phyloP scores from a whole-genome alignment of 371 early-diverging fungal species.

The Circinella umbellata region DNA sequence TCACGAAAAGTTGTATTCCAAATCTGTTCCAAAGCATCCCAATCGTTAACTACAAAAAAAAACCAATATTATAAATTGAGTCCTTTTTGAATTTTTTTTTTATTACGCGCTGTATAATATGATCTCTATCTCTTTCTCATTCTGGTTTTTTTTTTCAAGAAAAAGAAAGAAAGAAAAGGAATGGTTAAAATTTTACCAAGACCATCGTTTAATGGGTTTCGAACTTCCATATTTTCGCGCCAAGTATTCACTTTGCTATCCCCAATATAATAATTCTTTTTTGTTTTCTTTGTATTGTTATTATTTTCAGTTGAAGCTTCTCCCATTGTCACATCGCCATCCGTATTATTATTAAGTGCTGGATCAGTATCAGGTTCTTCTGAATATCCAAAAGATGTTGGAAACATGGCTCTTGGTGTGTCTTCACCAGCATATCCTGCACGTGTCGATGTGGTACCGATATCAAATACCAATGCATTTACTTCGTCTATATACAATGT shows the following conservation, averaged over 20 bases:
- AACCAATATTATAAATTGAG: no score
- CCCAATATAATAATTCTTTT: slow-evolving; percentile 72
- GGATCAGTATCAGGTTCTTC: slow-evolving; percentile 29
- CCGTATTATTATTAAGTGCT: slow-evolving; percentile 14
- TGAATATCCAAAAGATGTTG: slow-evolving; percentile 61
- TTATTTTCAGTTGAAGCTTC: slow-evolving; percentile 19
- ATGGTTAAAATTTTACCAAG: slow-evolving; percentile 50
- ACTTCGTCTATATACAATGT: slow-evolving; percentile 81
- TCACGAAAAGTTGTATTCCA: slow-evolving; percentile 82
- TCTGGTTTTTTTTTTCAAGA: neutral
- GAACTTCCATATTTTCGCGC: slow-evolving; percentile 82
- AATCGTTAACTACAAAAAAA: slow-evolving; percentile 76
- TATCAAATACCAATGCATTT: slow-evolving; percentile 89
- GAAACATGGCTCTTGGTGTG: slow-evolving; percentile 83
- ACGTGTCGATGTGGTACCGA: slow-evolving; percentile 86
- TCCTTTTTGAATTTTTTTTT: neutral
- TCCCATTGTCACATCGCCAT: slow-evolving; percentile 48
- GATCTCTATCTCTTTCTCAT: neutral
- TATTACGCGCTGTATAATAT: neutral
- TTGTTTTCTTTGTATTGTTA: slow-evolving; percentile 14
- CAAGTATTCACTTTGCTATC: slow-evolving; percentile 79
- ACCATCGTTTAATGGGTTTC: slow-evolving; percentile 74
- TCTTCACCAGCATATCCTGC: slow-evolving; percentile 98
- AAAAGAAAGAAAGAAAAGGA: neutral
- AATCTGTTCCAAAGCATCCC: slow-evolving; percentile 90